Evolutionary conservation across 768 basidiomycete species (phyloP), one percentile per base, ranked within the genome.

Genomic region (Suillus hirtellus): DNA sequence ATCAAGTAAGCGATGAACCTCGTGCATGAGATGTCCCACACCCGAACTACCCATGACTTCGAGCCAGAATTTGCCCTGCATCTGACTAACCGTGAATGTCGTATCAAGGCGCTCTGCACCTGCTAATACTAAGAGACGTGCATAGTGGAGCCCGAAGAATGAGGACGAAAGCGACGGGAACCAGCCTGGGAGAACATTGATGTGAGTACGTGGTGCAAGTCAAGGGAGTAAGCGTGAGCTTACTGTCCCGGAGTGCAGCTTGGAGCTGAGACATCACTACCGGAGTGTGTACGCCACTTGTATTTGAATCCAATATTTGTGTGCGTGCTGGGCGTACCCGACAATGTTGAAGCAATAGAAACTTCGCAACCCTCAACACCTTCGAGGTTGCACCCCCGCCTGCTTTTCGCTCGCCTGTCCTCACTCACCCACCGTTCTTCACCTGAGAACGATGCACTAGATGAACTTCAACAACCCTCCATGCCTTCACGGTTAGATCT

Each of bases 41-140:
- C 88, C 87, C 11, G 87, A 84, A 1, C 68, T 66, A 2, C 10
- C 56, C 64, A 96, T 83, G 44, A 99, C 94, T 27, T 84, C 89
- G 73, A 98, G 83, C 76, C 98, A 96, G 76, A 98, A 99, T 74
- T 97, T 98, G 70, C 89, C 93, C 73, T 89, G 93, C 94, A 96
- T 96, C 72, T 95, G 94, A 1, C 91, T 96, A 58, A 99, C 95
- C 90, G 96, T 97, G 53, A 99, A 82, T 68, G 93, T 88, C 68
- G 86, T 90, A 71, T 99, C 97, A 4, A 99, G 84, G 19, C 95
- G 82, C 68, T 99, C 97, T 19, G 95, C 88, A 0, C 96, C 96
- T 0, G 97, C 96, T 17, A 99, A 80, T 11, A 99, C 85, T 24
- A 99, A 85, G 34, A 99, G 77, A 34, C 96, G 87, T 0, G 96